A percentile compares a stretch with the other conserved stretches of the same genome.
Conservation (phyloP, 2,329 filamentous ascomycete genomes). For the Sphaerulina musiva region DNA sequence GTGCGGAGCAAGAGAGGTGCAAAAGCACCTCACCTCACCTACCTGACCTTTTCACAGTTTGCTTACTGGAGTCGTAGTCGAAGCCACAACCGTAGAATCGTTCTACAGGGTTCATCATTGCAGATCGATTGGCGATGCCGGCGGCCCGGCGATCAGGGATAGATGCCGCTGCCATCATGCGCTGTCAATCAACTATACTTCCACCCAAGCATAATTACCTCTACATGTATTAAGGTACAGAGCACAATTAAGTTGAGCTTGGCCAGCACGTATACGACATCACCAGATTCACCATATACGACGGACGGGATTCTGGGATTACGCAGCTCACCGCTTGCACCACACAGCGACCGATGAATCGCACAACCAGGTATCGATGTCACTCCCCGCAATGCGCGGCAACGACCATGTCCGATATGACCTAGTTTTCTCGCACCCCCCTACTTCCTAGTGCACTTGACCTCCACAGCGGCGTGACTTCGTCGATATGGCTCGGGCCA, state of each 20-base stretch:
- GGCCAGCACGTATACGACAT: slow-evolving; percentile 8
- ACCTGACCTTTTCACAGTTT: too few species aligned
- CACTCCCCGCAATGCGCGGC: too few species aligned
- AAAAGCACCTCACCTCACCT: too few species aligned
- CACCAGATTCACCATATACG: neutral
- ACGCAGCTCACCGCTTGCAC: neutral
- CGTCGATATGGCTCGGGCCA: too few species aligned
- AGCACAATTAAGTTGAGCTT: slow-evolving; percentile 3
- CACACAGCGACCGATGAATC: slow-evolving; percentile 56
- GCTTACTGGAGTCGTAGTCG: neutral
- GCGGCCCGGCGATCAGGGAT: slow-evolving; percentile 1
- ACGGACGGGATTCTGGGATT: neutral
- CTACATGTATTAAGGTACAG: too few species aligned
- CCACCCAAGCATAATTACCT: neutral
- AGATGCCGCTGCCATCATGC: neutral
- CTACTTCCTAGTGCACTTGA: too few species aligned
- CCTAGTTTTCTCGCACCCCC: too few species aligned
- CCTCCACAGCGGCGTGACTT: too few species aligned
- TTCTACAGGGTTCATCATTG: neutral
- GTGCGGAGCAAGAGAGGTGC: neutral
- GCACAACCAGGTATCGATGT: too few species aligned
- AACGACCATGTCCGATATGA: too few species aligned
- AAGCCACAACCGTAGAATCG: slow-evolving; percentile 5
- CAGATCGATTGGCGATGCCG: slow-evolving; percentile 2
- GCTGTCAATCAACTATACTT: slow-evolving; percentile 1